Conservation (phyloP, 345 rosid species). For the Eucalyptus marginata region DNA sequence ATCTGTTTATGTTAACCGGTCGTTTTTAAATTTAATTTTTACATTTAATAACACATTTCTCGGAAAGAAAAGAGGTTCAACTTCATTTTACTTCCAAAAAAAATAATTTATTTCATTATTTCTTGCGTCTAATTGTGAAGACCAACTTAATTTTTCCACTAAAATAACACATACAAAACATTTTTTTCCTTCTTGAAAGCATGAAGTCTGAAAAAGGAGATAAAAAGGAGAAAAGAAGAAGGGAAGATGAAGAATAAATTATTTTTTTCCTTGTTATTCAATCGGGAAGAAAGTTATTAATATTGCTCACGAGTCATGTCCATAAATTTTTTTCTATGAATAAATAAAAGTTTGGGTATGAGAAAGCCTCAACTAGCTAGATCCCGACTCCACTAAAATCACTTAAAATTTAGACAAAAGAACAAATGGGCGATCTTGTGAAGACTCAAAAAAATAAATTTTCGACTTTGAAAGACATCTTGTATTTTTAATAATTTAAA, state of each 20-base stretch:
- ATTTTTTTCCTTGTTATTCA: background rate
- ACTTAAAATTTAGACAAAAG: background rate
- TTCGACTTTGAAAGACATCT: background rate
- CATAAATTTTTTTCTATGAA: background rate
- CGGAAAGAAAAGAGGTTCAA: background rate
- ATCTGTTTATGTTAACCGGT: background rate
- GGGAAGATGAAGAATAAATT: background rate
- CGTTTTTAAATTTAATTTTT: background rate
- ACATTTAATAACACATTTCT: background rate
- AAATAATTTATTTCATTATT: background rate
- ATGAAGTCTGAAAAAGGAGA: background rate
- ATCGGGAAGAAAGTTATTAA: background rate
- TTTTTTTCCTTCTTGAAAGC: background rate
- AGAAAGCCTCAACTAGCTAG: background rate
- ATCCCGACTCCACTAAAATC: rapidly evolving
- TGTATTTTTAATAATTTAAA: background rate
- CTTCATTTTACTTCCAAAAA: background rate
- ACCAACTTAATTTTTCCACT: background rate
- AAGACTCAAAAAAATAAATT: no score
- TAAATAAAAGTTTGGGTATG: background rate
- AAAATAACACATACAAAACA: background rate
- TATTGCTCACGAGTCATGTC: background rate
- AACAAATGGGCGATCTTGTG: background rate
- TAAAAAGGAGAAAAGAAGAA: background rate
- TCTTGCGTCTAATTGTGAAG: background rate